Conservation (phyloP, 2,329 filamentous ascomycete genomes). For the Colletotrichum lupini region DNA sequence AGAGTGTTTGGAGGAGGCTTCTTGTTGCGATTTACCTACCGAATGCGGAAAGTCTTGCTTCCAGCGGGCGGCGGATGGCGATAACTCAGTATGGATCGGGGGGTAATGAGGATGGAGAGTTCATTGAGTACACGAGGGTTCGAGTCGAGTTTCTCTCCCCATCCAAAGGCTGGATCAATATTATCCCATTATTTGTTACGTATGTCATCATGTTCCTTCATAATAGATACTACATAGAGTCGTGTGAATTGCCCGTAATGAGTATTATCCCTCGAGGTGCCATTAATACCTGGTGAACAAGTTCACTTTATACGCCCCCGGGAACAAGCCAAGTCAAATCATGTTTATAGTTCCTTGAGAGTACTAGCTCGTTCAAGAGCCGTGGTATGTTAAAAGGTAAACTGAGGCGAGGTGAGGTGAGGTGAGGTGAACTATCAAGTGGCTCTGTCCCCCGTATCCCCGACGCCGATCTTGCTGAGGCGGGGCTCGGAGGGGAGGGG, state of each 20-base stretch:
- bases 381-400: background rate
- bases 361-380: background rate
- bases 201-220: background rate
- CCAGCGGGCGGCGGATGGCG: background rate
- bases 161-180: background rate
- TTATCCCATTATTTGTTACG: background rate
- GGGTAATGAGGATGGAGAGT: background rate
- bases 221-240: background rate
- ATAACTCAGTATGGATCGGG: background rate
- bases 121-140: background rate
- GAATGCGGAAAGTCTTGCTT: conserved; percentile 14
- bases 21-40: background rate
- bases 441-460: background rate
- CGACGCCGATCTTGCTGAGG: conserved; percentile 6
- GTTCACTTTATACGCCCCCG: background rate
- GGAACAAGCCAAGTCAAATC: background rate
- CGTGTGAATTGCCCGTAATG: background rate
- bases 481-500: background rate
- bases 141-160: too few species aligned
- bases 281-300: background rate
- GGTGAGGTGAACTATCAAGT: background rate
- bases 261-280: background rate
- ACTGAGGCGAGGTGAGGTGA: background rate
- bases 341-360: background rate
- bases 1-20: background rate